A percentile compares a stretch with the other conserved stretches of the same genome.
Conservation (phyloP, 306 rosid genomes). For the Lupinus albus region DNA sequence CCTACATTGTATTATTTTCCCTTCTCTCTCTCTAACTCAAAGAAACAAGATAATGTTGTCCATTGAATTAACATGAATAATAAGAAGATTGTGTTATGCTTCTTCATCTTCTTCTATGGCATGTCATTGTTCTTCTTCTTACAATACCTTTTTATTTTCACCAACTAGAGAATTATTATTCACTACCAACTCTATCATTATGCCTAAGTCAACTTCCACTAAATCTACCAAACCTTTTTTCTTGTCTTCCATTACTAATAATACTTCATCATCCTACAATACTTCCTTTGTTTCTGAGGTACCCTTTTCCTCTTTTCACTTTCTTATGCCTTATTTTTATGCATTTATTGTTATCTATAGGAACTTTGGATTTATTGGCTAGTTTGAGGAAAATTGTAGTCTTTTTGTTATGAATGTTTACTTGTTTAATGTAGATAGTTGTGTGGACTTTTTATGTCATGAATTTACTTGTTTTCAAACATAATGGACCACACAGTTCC, state of each 20-base stretch:
- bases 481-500: not conserved
- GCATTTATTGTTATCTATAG: conserved; percentile 2
- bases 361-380: conserved; percentile 34
- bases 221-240: conserved; percentile 56
- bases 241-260: conserved; percentile 53
- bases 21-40: not conserved
- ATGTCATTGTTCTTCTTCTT: conserved; percentile 64
- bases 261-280: conserved; percentile 59
- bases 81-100: conserved; percentile 56
- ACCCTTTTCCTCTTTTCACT: not conserved
- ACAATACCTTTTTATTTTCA: conserved; percentile 58
- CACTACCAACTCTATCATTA: conserved; percentile 33
- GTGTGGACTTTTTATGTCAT: conserved; percentile 10
- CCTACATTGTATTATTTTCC: conserved; percentile 45
- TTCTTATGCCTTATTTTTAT: not conserved
- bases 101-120: conserved; percentile 71
- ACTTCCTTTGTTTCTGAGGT: conserved; percentile 80
- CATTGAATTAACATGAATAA: conserved; percentile 65
- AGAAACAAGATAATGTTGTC: conserved; percentile 54
- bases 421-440: conserved; percentile 15
- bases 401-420: not conserved
- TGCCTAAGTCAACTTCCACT: conserved; percentile 40
- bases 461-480: conserved; percentile 15
- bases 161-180: conserved; percentile 44
- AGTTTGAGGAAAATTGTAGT: conserved; percentile 4